Evolutionary conservation across 306 rosid species (phyloP), one percentile per base, ranked within the genome.

Genomic region (Cyclanthera cordifolia): DNA sequence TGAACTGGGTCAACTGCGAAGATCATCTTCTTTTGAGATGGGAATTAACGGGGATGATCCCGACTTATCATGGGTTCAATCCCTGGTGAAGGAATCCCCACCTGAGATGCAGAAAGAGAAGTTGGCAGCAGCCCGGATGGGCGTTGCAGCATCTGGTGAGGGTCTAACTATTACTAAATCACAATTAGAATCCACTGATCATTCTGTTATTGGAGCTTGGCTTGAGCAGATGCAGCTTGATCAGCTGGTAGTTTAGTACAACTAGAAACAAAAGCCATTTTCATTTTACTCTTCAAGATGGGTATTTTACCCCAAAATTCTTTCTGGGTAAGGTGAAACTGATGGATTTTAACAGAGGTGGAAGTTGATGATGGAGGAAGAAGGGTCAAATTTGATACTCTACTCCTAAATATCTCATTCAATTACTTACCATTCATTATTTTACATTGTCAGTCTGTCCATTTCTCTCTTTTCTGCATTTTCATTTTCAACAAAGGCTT

Each of bases 161-260:
- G 85, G 72, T 60, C 69, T 50, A 32, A 91, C 76, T 76, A 86
- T 69, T 73, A 66, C 95, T 60, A 84, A 77, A 54, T 69, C 90
- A 70, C 90, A 83, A 75, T 46, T 45, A 39, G 95, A 91, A 19
- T 77, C 89, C 14, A 24, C 73, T 67, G 97, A 91, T 83, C 88
- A 86, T 73, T 82, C 95, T 20, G 95, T 86, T 60, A 53, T 91
- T 53, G 97, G 88, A 75, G 90, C 95, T 45, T 88, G 95, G 97
- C 86, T 91, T 30, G 97, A 90, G 84, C 90, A 90, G 81, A 85
- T 90, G 97, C 97, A 88, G 81, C 87, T 88, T 77, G 95, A 84
- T 81, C 88, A 82, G 79, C 85, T 86, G 58, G 80, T 83, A 73
- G 95, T 84, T 78, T 84, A 87, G 79, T 32, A 73, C 72, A 41